Evolutionary conservation across 169 alveolate genomes (phyloP).

Genomic region (Plasmodium yoelii): DNA sequence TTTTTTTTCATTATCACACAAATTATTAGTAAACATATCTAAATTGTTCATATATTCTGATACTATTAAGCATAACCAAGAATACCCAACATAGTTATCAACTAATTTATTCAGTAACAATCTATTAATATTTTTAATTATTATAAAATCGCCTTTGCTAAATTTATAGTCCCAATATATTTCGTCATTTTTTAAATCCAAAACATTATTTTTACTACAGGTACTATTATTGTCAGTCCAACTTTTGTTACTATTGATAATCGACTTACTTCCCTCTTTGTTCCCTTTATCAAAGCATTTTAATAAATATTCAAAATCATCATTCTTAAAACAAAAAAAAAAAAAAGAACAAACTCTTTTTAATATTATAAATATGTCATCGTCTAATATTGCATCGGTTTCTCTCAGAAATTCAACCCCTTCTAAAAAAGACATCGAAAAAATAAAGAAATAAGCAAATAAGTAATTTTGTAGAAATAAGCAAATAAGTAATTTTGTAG

Average conservation of each 20-base stretch:
- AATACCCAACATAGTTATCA: constrained; percentile 85
- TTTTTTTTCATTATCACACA: neutral
- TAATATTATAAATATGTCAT: constrained; percentile 80
- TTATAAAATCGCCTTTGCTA: constrained; percentile 74
- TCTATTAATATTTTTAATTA: constrained; percentile 79
- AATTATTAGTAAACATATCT: constrained; percentile 6
- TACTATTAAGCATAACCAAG: constrained; percentile 85
- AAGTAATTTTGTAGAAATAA: neutral
- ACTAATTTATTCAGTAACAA: constrained; percentile 81
- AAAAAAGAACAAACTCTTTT: constrained; percentile 82
- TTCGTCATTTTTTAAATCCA: neutral
- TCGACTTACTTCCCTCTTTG: neutral
- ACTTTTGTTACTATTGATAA: neutral
- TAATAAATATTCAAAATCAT: constrained; percentile 46
- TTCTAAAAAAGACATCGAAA: constrained; percentile 5
- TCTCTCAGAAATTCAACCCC: constrained; percentile 59
- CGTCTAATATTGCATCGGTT: constrained; percentile 85
- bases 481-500: no score
- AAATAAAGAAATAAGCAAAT: neutral
- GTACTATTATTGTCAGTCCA: neutral
- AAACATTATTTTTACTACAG: neutral
- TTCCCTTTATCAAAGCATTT: constrained; percentile 11
- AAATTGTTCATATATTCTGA: constrained; percentile 41
- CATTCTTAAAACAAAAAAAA: constrained; percentile 65
- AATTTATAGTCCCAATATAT: constrained; percentile 30